phyloP scores from a whole-genome alignment of 768 basidiomycete species.

The Mycena vitilis region DNA sequence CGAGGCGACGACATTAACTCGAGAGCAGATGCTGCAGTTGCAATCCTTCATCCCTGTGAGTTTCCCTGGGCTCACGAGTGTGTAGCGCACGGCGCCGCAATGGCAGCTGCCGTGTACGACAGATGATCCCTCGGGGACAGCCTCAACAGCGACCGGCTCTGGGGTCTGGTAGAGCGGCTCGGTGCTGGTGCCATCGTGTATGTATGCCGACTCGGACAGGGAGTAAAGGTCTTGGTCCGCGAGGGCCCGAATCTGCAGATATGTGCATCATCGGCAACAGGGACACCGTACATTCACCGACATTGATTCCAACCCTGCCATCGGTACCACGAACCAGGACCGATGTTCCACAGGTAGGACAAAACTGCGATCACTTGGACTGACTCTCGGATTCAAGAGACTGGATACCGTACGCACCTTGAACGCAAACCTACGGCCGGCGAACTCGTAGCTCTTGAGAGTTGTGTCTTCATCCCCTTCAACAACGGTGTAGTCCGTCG shows the following conservation, averaged over 20 bases:
- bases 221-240: neutral
- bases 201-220: neutral
- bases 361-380: conserved; percentile 12
- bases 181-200: neutral
- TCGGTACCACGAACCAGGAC: conserved; percentile 8
- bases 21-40: conserved; percentile 32
- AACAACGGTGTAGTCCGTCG: conserved; percentile 13
- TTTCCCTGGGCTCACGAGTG: conserved; percentile 5
- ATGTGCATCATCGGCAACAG: too few relatives aligned
- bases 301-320: conserved; percentile 7
- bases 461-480: conserved; percentile 26
- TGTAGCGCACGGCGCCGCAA: conserved; percentile 29
- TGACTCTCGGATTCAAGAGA: neutral
- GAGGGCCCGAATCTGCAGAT: conserved; percentile 15
- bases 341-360: conserved; percentile 26
- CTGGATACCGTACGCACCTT: conserved; percentile 8
- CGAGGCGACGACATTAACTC: neutral
- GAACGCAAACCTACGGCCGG: conserved; percentile 3
- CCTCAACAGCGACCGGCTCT: neutral
- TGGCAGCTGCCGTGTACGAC: conserved; percentile 30
- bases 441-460: conserved; percentile 27
- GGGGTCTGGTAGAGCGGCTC: conserved; percentile 11
- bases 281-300: too few relatives aligned
- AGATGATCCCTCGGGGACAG: conserved; percentile 14
- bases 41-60: conserved; percentile 11